Evolutionary conservation across 768 basidiomycete species (phyloP).

Genomic region (Phanerodontia chrysosporium): DNA sequence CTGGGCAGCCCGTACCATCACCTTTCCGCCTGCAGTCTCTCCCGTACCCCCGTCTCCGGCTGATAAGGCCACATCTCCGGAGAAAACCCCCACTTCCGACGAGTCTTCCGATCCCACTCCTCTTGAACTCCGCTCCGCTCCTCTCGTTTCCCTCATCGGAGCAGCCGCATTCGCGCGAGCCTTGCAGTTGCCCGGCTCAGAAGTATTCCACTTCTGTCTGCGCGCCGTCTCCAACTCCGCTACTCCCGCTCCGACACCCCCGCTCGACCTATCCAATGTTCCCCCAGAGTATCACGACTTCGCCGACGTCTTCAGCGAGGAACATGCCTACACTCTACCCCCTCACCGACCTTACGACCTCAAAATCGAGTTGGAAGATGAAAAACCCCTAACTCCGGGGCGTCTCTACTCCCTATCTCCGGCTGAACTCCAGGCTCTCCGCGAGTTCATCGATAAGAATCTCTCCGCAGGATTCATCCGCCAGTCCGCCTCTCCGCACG

Average conservation of each 20-base stretch:
- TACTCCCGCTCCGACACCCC: no score
- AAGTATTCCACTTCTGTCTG: no score
- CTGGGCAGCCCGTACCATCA: slow-evolving; percentile 28
- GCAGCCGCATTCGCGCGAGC: no score
- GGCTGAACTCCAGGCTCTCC: slow-evolving; percentile 30
- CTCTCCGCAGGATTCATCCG: slow-evolving; percentile 29
- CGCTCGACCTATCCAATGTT: no score
- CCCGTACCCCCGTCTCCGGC: not conserved
- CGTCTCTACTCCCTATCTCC: slow-evolving; percentile 32
- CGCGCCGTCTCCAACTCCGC: no score
- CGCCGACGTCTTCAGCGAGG: no score
- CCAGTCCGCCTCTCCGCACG: slow-evolving; percentile 23
- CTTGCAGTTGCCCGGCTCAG: no score
- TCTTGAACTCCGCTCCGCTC: slow-evolving; percentile 18
- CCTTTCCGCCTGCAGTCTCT: slow-evolving; percentile 16
- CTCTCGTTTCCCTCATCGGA: no score
- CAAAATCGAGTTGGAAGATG: slow-evolving; percentile 30
- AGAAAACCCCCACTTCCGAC: not conserved
- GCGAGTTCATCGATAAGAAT: slow-evolving; percentile 33
- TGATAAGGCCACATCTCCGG: not conserved
- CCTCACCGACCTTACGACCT: slow-evolving; percentile 32
- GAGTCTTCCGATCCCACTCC: slow-evolving; percentile 27
- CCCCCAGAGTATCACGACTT: no score
- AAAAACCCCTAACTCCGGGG: slow-evolving; percentile 21
- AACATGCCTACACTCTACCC: slow-evolving; percentile 20